A percentile compares a stretch with the other conserved stretches of the same genome.
phyloP scores from a whole-genome alignment of 2,329 filamentous ascomycete species.

The Blastomyces gilchristii region DNA sequence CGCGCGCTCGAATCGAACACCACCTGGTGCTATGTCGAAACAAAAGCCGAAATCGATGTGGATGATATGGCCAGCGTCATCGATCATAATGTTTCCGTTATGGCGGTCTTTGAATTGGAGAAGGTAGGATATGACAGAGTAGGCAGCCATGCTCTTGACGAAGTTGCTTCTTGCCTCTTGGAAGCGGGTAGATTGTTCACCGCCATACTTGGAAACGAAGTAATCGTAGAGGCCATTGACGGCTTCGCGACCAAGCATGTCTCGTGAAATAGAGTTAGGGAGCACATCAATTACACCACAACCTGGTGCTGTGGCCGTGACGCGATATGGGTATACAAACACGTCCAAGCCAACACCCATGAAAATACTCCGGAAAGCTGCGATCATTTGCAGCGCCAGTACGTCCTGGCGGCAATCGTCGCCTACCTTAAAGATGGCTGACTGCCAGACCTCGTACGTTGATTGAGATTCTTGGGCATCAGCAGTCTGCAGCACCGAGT shows the following conservation, averaged over 20 bases:
- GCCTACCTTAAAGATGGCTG: slow-evolving; percentile 98
- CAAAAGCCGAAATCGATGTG: slow-evolving; percentile 99
- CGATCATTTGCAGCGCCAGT: slow-evolving; percentile 92
- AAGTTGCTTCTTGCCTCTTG: slow-evolving; percentile 95
- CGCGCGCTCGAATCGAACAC: slow-evolving; percentile 93
- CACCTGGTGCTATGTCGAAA: slow-evolving; percentile 95
- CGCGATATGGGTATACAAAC: slow-evolving; percentile 92
- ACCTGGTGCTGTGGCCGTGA: slow-evolving; percentile 91
- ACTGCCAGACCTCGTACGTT: slow-evolving; percentile 94
- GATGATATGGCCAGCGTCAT: slow-evolving; percentile 91
- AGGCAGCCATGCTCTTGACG: slow-evolving; percentile 98
- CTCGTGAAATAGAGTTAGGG: slow-evolving; percentile 92
- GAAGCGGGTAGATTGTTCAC: slow-evolving; percentile 88
- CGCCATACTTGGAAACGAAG: slow-evolving; percentile 93
- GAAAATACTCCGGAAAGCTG: slow-evolving; percentile 95
- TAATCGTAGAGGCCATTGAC: slow-evolving; percentile 98
- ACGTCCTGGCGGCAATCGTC: slow-evolving; percentile 98
- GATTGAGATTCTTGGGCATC: slow-evolving; percentile 6
- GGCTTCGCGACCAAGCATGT: slow-evolving; percentile 96
- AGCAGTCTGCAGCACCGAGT: not conserved
- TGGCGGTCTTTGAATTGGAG: slow-evolving; percentile 98
- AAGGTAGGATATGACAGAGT: slow-evolving; percentile 91
- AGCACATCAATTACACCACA: slow-evolving; percentile 98
- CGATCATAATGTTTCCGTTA: slow-evolving; percentile 99
- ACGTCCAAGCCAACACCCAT: slow-evolving; percentile 89